phyloP scores from a whole-genome alignment of 1,284 basidiomycete genomes.

The Fistulina hepatica region DNA sequence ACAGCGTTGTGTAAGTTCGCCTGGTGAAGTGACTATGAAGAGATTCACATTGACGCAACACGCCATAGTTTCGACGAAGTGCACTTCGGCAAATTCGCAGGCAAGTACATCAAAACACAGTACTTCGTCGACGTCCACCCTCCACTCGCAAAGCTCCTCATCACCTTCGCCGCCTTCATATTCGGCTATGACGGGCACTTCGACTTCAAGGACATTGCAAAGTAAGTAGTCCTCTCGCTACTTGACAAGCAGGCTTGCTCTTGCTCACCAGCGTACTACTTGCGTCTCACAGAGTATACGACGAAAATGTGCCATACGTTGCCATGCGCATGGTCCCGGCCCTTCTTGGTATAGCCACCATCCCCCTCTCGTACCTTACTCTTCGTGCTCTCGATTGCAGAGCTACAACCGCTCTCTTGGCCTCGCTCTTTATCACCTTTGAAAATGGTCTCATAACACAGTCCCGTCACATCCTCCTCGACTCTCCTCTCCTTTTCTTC shows the following conservation, averaged over 20 bases:
- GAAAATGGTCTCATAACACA: conserved; percentile 96
- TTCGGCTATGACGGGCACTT: conserved; percentile 91
- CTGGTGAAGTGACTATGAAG: conserved; percentile 13
- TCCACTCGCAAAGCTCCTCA: conserved; percentile 90
- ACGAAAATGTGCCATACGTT: conserved; percentile 78
- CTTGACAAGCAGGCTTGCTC: too few species aligned
- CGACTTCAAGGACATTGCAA: conserved; percentile 95
- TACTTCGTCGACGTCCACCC: conserved; percentile 98
- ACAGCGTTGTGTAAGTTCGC: conserved; percentile 88
- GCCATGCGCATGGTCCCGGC: conserved; percentile 94
- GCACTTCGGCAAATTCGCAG: conserved; percentile 92
- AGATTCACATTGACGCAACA: conserved; percentile 4
- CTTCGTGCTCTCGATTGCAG: conserved; percentile 86
- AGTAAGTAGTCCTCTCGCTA: conserved; percentile 42
- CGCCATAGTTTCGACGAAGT: conserved; percentile 86
- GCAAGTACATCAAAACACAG: conserved; percentile 81
- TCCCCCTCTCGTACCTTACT: conserved; percentile 90
- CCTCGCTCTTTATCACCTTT: conserved; percentile 85
- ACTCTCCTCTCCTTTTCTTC: conserved; percentile 96
- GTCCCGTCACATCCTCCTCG: conserved; percentile 92
- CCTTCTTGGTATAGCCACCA: conserved; percentile 78
- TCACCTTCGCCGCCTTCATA: conserved; percentile 82
- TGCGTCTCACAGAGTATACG: conserved; percentile 50
- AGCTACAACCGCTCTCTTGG: conserved; percentile 83
- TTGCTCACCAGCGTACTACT: conserved; percentile 4